These are phyloP conservation scores for Penicillium atrosanguineum DNA, from an alignment of 495 filamentous ascomycete genomes.

Conservation along the genomic window DNA sequence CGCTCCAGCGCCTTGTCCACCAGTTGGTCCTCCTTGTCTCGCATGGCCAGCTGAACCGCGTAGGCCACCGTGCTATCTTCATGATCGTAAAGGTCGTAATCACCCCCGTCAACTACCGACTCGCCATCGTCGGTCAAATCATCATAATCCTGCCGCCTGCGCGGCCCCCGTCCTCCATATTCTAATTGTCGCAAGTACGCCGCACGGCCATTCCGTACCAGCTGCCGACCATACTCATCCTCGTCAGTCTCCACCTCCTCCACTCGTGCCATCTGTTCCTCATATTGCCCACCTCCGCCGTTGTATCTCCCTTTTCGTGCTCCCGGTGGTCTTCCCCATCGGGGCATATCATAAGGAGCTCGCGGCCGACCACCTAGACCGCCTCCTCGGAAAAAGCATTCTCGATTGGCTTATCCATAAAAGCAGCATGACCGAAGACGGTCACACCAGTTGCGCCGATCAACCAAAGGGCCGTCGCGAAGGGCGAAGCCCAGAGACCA, in stretches of 20 bases:
- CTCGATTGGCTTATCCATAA: conserved; percentile 99
- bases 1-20: conserved; percentile 71
- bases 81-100: conserved; percentile 55
- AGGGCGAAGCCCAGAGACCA: conserved; percentile 75
- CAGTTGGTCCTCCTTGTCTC: conserved; percentile 68
- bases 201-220: conserved; percentile 34
- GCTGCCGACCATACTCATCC: conserved; percentile 56
- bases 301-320: conserved; percentile 61
- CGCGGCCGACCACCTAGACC: conserved; percentile 99
- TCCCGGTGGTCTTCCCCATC: conserved; percentile 98
- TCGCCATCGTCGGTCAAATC: conserved; percentile 44
- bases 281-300: conserved; percentile 56
- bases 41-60: conserved; percentile 53
- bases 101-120: conserved; percentile 53
- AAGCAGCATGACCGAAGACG: conserved; percentile 89
- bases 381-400: conserved; percentile 99
- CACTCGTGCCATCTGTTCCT: conserved; percentile 49
- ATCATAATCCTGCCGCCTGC: conserved; percentile 48
- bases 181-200: conserved; percentile 27
- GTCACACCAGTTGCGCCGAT: conserved; percentile 89
- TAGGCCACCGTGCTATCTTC: conserved; percentile 47
- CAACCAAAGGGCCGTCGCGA: conserved; percentile 84
- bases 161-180: conserved; percentile 32
- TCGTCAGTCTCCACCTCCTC: conserved; percentile 69
- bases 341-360: conserved; percentile 94